Base-by-base conservation (phyloP, 805 yeast genomes). In the Wickerhamomyces bovis region DNA sequence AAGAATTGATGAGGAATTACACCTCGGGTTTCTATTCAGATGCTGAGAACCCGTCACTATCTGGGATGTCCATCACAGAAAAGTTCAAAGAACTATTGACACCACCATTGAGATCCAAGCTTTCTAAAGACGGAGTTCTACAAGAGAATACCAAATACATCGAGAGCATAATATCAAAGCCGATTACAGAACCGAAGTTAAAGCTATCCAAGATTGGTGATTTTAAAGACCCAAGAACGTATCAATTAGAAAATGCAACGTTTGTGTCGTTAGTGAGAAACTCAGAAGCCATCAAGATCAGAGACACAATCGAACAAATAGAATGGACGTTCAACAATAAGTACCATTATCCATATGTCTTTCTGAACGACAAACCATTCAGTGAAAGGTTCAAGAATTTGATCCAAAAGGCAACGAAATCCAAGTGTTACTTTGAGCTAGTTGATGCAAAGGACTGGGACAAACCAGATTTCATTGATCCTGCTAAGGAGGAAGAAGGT, bases 341-440 rank as follows among this genome's bases (percentile, higher is more conserved):
- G 56, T 88, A 81, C 63, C 73, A 76, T 42, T 88, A 88, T 60
- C 95, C 96, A 0, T 88, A 88, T 68, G 86, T 87, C 2, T 84
- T 88, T 49, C 60, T 88, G 36, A 88, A 87, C 58, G 95, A 89
- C 57, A 70, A 67, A 45, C 80, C 80, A 4, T 88, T 88, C 60
- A 65, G 77, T 1, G 75, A 77, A 0, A 61, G 61, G 22, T 88
- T 88, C 68, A 83, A 71, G 58, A 53, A 63, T 4, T 58, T 60
- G 19, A 69, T 86, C 38, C 44, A 50, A 35, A 57, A 61, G 12
- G 59, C 65, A 7, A 74, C 80, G 0, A 68, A 53, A 43, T 66
- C 81, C 1, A 62, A 68, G 22, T 62, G 71, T 30, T 68, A 64
- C 48, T 81, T 79, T 55, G 83, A 77, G 26, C 52, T 20, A 35